phyloP scores from a whole-genome alignment of 2,329 filamentous ascomycete species.

The Ophiostoma pallidulum region DNA sequence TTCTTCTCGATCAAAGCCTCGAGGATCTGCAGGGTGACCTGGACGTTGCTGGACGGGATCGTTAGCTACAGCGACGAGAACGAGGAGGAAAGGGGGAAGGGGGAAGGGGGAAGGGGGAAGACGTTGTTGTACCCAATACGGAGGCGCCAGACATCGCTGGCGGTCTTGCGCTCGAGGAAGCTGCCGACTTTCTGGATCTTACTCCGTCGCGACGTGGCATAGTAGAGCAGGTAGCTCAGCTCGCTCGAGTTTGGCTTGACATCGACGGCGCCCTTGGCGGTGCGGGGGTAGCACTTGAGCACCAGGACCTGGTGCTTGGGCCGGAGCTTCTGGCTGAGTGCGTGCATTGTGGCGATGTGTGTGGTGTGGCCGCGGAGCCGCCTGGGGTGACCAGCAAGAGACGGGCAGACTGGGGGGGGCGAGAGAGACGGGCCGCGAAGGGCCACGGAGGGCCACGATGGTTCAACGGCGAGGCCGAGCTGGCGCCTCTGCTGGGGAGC shows the following conservation, averaged over 20 bases:
- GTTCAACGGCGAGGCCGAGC: too few relatives aligned
- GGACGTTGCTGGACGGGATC: constrained; percentile 62
- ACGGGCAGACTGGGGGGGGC: background rate
- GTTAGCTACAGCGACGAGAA: background rate
- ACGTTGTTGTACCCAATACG: constrained; percentile 61
- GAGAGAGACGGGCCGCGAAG: background rate
- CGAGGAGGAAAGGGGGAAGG: background rate
- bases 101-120: background rate
- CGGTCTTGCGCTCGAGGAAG: constrained; percentile 90
- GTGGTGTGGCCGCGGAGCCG: too few relatives aligned
- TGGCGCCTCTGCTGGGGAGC: too few relatives aligned
- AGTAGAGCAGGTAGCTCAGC: constrained; percentile 93
- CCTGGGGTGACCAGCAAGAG: background rate
- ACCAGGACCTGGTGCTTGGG: constrained; percentile 96
- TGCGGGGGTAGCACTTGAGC: constrained; percentile 91
- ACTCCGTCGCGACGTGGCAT: constrained; percentile 84
- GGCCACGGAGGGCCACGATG: too few relatives aligned
- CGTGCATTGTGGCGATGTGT: constrained; percentile 48
- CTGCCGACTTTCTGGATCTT: constrained; percentile 94
- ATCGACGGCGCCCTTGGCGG: constrained; percentile 81
- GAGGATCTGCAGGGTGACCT: constrained; percentile 89
- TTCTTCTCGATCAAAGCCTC: constrained; percentile 87
- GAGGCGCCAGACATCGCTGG: constrained; percentile 79
- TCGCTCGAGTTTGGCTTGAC: constrained; percentile 96
- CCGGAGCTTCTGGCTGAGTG: constrained; percentile 60